Conservation (phyloP, 1,139 yeast genomes). For the Torulaspora pretoriensis region DNA sequence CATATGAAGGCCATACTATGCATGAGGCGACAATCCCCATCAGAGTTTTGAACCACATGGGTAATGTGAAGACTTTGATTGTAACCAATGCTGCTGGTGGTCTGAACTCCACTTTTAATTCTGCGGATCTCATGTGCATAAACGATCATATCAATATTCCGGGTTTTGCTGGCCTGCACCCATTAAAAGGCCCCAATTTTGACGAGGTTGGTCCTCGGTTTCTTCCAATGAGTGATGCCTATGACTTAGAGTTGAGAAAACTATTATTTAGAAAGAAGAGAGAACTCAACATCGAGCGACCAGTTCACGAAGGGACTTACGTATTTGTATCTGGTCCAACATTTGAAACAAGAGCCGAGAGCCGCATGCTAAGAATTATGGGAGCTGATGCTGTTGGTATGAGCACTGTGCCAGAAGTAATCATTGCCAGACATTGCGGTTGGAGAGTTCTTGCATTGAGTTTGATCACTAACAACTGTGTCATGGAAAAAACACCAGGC, state of each 20-base stretch:
- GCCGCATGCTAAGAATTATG: conserved; percentile 59
- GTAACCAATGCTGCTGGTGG: conserved; percentile 98
- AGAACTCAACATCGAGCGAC: conserved; percentile 50
- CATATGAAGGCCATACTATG: conserved; percentile 84
- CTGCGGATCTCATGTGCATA: conserved; percentile 89
- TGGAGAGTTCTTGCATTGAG: conserved; percentile 78
- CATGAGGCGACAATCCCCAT: conserved; percentile 83
- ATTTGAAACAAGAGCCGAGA: conserved; percentile 89
- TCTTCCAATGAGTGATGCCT: conserved; percentile 84
- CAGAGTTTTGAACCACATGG: conserved; percentile 64
- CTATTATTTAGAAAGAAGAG: conserved; percentile 52
- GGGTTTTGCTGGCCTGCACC: conserved; percentile 84
- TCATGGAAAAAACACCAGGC: conserved; percentile 70
- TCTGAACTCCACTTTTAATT: conserved; percentile 54
- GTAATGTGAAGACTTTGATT: conserved; percentile 51
- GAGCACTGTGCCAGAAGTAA: conserved; percentile 96
- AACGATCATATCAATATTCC: conserved; percentile 87
- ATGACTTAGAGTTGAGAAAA: conserved; percentile 66
- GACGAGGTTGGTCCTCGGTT: conserved; percentile 81
- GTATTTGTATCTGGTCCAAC: conserved; percentile 90
- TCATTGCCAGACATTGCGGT: conserved; percentile 86
- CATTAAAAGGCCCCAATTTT: conserved; percentile 83
- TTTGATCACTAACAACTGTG: conserved; percentile 79
- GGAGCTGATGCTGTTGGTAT: conserved; percentile 97
- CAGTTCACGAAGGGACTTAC: conserved; percentile 82